phyloP scores from a whole-genome alignment of 352 stramenopile genomes.

The Globisporangium mamillatum region DNA sequence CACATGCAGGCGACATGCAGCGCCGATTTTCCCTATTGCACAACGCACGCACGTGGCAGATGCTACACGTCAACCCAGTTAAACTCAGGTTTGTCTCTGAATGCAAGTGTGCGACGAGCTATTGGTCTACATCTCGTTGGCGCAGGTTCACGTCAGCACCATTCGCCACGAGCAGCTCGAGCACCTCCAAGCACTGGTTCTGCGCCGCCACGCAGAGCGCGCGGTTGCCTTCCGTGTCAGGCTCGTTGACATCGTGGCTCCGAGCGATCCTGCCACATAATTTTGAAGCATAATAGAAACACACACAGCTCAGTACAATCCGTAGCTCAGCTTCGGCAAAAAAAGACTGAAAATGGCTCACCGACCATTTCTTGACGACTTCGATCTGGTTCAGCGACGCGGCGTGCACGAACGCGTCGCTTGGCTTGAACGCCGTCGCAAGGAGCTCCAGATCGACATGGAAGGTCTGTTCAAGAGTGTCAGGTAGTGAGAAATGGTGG shows the following conservation, averaged over 20 bases:
- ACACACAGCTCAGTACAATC: background rate
- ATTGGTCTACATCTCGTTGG: slow-evolving; percentile 35
- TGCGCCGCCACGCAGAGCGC: slow-evolving; percentile 53
- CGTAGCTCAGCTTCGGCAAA: background rate
- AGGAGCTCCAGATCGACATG: slow-evolving; percentile 39
- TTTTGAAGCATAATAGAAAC: background rate
- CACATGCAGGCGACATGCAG: slow-evolving; percentile 57
- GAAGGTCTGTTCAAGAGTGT: slow-evolving; percentile 26
- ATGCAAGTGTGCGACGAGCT: background rate
- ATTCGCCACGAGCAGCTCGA: slow-evolving; percentile 44
- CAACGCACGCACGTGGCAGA: background rate
- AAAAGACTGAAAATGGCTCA: slow-evolving; percentile 11
- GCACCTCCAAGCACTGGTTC: slow-evolving; percentile 56
- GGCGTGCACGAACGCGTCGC: slow-evolving; percentile 63
- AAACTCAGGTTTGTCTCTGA: background rate
- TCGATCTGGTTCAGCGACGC: slow-evolving; percentile 64
- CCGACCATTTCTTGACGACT: slow-evolving; percentile 44
- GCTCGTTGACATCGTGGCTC: slow-evolving; percentile 38
- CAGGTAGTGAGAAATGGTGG: background rate
- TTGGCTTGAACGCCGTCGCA: slow-evolving; percentile 30
- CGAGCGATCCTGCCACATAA: slow-evolving; percentile 38
- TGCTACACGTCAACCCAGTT: background rate
- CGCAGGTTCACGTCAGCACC: slow-evolving; percentile 38
- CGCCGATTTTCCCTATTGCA: slow-evolving; percentile 40
- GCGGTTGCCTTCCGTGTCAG: slow-evolving; percentile 46